Evolutionary conservation across 768 basidiomycete species (phyloP).

Genomic region (Megacollybia marginata): DNA sequence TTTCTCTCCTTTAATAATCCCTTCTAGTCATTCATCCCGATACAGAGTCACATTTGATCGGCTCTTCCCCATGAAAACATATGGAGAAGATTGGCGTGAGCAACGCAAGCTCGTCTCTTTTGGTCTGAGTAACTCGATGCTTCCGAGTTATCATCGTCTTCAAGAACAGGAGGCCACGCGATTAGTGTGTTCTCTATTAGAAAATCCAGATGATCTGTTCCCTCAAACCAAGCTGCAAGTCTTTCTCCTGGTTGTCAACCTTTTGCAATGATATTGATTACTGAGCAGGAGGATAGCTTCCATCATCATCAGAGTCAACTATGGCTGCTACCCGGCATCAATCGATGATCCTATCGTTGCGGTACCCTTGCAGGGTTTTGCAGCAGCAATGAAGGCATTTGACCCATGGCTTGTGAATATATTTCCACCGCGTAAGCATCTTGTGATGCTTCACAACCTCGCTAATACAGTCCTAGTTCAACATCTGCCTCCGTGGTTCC

Average conservation of each 20-base stretch:
- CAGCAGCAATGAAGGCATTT: not conserved
- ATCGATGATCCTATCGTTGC: not conserved
- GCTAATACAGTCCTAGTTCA: not conserved
- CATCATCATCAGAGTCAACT: not conserved
- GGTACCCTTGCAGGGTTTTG: not conserved
- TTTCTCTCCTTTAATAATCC: not conserved
- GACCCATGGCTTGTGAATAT: not conserved
- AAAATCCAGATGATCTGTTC: not conserved
- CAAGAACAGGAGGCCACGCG: not conserved
- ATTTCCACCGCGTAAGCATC: not conserved
- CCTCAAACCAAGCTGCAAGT: not conserved
- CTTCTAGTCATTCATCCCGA: not conserved
- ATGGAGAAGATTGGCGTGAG: not conserved
- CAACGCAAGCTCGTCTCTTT: not conserved
- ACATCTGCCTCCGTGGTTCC: not conserved
- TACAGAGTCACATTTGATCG: not conserved
- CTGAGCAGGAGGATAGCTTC: not conserved
- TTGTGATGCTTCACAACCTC: not conserved
- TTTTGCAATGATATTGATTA: not conserved
- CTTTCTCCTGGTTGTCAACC: not conserved
- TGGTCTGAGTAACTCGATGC: not conserved
- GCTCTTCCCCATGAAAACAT: not conserved
- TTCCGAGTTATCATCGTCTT: not conserved
- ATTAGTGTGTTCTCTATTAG: not conserved
- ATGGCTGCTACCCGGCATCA: not conserved